Evolutionary conservation across 2,329 filamentous ascomycete species (phyloP).

Genomic region (Rhytidhysteron rufulum): DNA sequence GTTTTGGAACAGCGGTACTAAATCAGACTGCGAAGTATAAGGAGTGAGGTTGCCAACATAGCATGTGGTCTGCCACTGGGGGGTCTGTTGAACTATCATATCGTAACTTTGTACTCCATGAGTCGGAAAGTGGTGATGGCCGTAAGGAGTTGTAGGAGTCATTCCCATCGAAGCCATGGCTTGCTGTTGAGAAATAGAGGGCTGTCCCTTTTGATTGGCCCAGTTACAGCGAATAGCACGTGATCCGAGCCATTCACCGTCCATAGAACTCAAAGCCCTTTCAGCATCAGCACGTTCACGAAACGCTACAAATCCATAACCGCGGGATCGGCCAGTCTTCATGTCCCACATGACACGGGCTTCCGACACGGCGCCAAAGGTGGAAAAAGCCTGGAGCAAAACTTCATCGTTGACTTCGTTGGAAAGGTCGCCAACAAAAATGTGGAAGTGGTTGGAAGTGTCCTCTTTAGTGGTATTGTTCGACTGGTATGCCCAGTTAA

Average conservation of each 20-base stretch:
- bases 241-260: constrained; percentile 97
- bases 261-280: constrained; percentile 95
- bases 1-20: constrained; percentile 97
- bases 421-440: constrained; percentile 95
- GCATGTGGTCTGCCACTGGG: constrained; percentile 96
- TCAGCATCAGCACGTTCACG: constrained; percentile 90
- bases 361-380: constrained; percentile 93
- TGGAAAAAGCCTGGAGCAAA: constrained; percentile 87
- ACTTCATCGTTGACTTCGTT: constrained; percentile 99
- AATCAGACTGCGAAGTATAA: constrained; percentile 93
- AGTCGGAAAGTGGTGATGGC: constrained; percentile 95
- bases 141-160: constrained; percentile 93
- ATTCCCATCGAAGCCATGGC: constrained; percentile 97
- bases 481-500: constrained; percentile 99
- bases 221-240: constrained; percentile 99
- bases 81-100: constrained; percentile 92
- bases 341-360: constrained; percentile 99
- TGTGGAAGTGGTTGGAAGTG: constrained; percentile 97
- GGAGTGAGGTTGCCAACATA: constrained; percentile 97
- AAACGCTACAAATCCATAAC: constrained; percentile 97
- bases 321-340: constrained; percentile 97
- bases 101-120: constrained; percentile 97
- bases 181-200: constrained; percentile 95
- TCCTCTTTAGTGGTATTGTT: constrained; percentile 94
- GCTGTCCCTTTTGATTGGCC: constrained; percentile 99